A percentile compares a stretch with the other conserved stretches of the same genome.
phyloP scores from a whole-genome alignment of 495 filamentous ascomycete species.

The Annulohypoxylon nitens region DNA sequence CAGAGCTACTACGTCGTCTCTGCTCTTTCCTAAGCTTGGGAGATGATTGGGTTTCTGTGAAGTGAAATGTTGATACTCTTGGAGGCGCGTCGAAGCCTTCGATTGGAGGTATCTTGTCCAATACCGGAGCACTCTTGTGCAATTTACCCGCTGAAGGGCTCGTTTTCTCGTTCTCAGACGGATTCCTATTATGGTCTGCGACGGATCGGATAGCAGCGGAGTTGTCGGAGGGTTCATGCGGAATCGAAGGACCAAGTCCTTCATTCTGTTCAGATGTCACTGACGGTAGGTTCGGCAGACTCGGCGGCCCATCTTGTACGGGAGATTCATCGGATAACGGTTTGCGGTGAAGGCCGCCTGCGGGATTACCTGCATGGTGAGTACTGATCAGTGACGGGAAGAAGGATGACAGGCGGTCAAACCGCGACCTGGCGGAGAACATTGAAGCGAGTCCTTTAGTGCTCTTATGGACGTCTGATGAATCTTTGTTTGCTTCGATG shows the following conservation, averaged over 20 bases:
- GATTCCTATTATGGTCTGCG: slow-evolving; percentile 24
- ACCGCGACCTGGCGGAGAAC: slow-evolving; percentile 43
- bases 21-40: slow-evolving; percentile 48
- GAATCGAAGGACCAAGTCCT: slow-evolving; percentile 1
- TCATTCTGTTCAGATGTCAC: slow-evolving; percentile 16
- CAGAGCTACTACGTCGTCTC: slow-evolving; percentile 48
- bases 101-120: slow-evolving; percentile 25
- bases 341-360: slow-evolving; percentile 43
- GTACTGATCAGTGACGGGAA: slow-evolving; percentile 50
- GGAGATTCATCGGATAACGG: slow-evolving; percentile 41
- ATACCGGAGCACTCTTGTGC: slow-evolving; percentile 39
- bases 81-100: slow-evolving; percentile 35
- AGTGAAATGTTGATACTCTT: slow-evolving; percentile 38
- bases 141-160: slow-evolving; percentile 27
- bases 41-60: slow-evolving; percentile 45
- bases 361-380: slow-evolving; percentile 41
- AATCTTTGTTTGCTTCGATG: slow-evolving; percentile 18
- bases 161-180: slow-evolving; percentile 25
- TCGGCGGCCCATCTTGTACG: slow-evolving; percentile 37
- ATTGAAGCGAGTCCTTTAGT: slow-evolving; percentile 28
- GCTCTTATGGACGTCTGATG: slow-evolving; percentile 14
- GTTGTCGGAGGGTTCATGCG: slow-evolving; percentile 20
- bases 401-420: slow-evolving; percentile 49
- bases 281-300: slow-evolving; percentile 37
- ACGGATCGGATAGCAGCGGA: slow-evolving; percentile 9